phyloP scores from a whole-genome alignment of 140 eudicot species.

The Flaveria floridana region DNA sequence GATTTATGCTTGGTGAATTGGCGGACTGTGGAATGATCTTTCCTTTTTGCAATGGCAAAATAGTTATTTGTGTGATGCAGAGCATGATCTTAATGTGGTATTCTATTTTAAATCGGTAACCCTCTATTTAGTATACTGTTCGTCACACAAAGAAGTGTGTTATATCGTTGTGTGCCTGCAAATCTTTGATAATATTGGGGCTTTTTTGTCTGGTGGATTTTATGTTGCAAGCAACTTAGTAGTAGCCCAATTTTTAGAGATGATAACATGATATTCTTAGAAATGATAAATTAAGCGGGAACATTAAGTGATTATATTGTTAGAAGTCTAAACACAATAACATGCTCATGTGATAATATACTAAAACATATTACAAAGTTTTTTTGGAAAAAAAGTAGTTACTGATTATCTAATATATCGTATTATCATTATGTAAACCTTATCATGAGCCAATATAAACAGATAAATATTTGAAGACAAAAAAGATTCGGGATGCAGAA shows the following conservation, averaged over 20 bases:
- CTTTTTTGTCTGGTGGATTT: background rate
- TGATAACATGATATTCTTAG: constrained; percentile 10
- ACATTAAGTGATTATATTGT: background rate
- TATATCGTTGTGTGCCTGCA: background rate
- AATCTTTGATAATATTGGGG: background rate
- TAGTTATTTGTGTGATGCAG: background rate
- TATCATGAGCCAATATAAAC: constrained; percentile 24
- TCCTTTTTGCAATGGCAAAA: background rate
- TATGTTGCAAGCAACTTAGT: background rate
- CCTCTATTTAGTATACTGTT: background rate
- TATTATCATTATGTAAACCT: background rate
- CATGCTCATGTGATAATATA: background rate
- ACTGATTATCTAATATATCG: background rate
- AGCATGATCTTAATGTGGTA: constrained; percentile 3
- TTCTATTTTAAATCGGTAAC: background rate
- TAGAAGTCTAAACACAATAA: background rate
- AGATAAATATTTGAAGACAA: constrained; percentile 82
- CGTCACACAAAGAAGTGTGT: background rate
- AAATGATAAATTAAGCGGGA: background rate
- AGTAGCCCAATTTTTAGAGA: background rate
- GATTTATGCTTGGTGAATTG: background rate
- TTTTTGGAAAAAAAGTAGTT: background rate
- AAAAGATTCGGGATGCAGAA: constrained; percentile 78
- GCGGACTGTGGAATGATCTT: background rate
- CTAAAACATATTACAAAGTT: background rate